Percentiles rank a stretch among this genome's conserved stretches.
Evolutionary conservation across 371 early-diverging fungal genomes (phyloP).

Genomic region (Actinomucor elegans): DNA sequence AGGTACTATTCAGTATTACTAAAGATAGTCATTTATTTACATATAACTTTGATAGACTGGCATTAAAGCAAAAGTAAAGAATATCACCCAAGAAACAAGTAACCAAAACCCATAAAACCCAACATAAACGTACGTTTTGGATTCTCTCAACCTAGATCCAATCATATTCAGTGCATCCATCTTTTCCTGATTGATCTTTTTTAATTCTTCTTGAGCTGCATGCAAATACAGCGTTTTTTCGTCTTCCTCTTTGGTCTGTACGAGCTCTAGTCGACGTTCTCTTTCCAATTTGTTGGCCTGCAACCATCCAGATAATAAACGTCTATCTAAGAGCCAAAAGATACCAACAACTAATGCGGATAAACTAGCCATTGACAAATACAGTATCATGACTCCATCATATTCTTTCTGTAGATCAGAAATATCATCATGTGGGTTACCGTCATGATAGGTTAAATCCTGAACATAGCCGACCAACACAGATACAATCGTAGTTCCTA

Average conservation of each 20-base stretch:
- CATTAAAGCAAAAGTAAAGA: conserved; percentile 49
- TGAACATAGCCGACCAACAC: conserved; percentile 52
- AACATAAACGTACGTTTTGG: conserved; percentile 27
- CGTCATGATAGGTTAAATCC: conserved; percentile 48
- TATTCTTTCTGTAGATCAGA: conserved; percentile 36
- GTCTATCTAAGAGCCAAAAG: conserved; percentile 39
- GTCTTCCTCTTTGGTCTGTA: conserved; percentile 28
- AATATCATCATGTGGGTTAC: conserved; percentile 32
- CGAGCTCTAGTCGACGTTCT: conserved; percentile 29
- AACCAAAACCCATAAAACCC: conserved; percentile 37
- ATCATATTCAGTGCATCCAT: conserved; percentile 24
- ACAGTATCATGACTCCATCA: conserved; percentile 46
- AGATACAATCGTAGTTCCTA: conserved; percentile 51
- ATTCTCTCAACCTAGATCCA: conserved; percentile 27
- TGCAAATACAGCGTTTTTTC: conserved; percentile 15
- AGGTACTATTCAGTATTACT: background rate
- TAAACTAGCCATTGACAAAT: conserved; percentile 28
- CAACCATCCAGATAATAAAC: conserved; percentile 36
- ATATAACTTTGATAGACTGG: conserved; percentile 40
- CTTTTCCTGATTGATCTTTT: conserved; percentile 5
- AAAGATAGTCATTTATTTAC: conserved; percentile 18
- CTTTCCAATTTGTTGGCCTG: conserved; percentile 37
- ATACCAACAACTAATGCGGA: conserved; percentile 24
- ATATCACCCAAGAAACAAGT: conserved; percentile 40
- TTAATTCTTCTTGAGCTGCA: conserved; percentile 15